These are phyloP conservation scores for Apiospora malaysiana DNA, from an alignment of 2,329 filamentous ascomycete genomes.

Conservation along the genomic window DNA sequence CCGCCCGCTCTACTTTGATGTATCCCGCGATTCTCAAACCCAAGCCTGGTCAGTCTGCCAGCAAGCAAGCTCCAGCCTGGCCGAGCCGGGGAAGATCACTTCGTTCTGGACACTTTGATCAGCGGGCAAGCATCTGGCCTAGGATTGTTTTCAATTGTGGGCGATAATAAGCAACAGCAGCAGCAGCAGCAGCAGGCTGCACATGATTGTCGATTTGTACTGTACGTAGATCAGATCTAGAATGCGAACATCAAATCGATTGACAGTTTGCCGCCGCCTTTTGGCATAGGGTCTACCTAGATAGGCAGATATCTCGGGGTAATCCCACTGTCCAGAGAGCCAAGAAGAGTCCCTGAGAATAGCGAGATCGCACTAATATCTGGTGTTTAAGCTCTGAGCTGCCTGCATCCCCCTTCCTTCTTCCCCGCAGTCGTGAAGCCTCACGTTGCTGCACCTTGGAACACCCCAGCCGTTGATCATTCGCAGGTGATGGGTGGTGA, in stretches of 20 bases:
- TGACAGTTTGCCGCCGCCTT: not conserved
- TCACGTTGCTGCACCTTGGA: not conserved
- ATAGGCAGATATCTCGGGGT: too few relatives aligned
- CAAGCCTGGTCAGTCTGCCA: too few relatives aligned
- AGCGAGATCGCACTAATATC: conserved; percentile 3
- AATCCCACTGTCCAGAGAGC: not conserved
- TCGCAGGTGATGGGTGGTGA: not conserved
- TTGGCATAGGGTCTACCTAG: not conserved
- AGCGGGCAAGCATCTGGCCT: not conserved
- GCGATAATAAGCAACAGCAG: not conserved
- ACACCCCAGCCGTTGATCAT: not conserved
- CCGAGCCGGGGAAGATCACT: conserved; percentile 5
- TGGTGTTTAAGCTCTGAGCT: not conserved
- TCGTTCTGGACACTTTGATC: conserved; percentile 1
- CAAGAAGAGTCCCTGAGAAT: not conserved
- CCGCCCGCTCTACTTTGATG: not conserved
- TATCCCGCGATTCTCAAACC: not conserved
- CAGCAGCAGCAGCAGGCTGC: not conserved
- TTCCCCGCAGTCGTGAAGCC: conserved; percentile 5
- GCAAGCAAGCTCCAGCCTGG: not conserved
- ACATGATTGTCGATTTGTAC: not conserved
- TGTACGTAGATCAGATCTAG: conserved; percentile 8
- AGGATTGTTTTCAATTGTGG: not conserved
- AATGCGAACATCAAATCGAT: not conserved
- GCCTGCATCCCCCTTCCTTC: not conserved